Conservation (phyloP, 768 basidiomycete species). For the Lactarius tabidus region DNA sequence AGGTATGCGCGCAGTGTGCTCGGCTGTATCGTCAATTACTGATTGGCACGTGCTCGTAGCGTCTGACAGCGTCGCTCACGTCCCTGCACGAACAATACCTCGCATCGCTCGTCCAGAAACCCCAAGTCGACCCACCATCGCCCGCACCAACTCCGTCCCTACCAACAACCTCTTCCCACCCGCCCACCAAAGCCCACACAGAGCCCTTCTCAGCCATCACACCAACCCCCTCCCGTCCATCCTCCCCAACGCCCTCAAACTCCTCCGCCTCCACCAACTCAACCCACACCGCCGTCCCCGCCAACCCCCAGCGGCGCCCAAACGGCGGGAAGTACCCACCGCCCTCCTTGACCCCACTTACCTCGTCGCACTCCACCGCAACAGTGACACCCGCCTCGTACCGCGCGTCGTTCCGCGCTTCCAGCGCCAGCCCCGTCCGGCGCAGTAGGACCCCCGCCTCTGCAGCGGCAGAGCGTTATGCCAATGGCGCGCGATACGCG, state of each 20-base stretch:
- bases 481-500: background rate
- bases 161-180: background rate
- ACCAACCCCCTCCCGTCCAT: constrained; percentile 23
- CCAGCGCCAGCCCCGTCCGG: background rate
- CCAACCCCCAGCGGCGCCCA: constrained; percentile 19
- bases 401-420: constrained; percentile 11
- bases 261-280: constrained; percentile 23
- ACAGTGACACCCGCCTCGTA: background rate
- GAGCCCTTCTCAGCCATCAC: constrained; percentile 13
- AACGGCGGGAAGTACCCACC: background rate
- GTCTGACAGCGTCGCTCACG: constrained; percentile 11
- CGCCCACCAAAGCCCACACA: background rate
- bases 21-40: constrained; percentile 25
- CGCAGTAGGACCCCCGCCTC: background rate
- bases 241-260: constrained; percentile 23
- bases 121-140: background rate
- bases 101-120: constrained; percentile 4
- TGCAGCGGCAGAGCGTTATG: background rate
- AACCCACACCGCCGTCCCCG: constrained; percentile 25
- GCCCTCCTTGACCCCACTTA: constrained; percentile 7
- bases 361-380: background rate
- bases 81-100: constrained; percentile 19
- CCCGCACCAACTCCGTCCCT: background rate
- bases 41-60: constrained; percentile 12
- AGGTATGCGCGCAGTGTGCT: constrained; percentile 41